phyloP scores from a whole-genome alignment of 768 basidiomycete genomes.

The Collybia mongolica region DNA sequence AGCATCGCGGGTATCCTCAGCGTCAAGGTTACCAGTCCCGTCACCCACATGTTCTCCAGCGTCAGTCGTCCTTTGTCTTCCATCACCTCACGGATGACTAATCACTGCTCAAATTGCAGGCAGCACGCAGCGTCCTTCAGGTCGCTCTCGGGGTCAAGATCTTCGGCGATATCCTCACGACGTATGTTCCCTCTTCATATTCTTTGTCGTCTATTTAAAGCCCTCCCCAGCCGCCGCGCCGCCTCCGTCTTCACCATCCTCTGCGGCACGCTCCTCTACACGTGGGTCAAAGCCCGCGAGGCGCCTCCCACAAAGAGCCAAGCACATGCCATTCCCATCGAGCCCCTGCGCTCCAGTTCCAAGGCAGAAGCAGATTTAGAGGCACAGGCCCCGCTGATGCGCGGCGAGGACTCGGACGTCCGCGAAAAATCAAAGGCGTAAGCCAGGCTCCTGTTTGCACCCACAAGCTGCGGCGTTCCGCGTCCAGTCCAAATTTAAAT shows the following conservation, averaged over 20 bases:
- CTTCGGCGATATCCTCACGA: conserved; percentile 66
- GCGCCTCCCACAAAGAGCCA: too few species aligned
- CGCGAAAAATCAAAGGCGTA: too few species aligned
- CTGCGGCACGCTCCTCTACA: conserved; percentile 65
- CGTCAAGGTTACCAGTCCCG: conserved; percentile 15
- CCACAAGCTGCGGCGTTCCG: too few species aligned
- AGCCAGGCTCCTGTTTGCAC: too few species aligned
- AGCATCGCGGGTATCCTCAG: neutral
- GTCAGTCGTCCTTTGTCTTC: conserved; percentile 16
- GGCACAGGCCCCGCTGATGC: too few species aligned
- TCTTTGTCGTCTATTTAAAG: neutral
- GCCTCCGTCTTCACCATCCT: conserved; percentile 62
- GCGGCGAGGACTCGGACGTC: too few species aligned
- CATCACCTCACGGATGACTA: neutral
- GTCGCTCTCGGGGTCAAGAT: conserved; percentile 66
- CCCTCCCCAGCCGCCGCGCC: conserved; percentile 47
- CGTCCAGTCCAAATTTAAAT: too few species aligned
- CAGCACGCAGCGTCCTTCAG: conserved; percentile 77
- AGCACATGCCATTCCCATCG: too few species aligned
- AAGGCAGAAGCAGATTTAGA: too few species aligned
- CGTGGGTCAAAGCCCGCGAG: conserved; percentile 58
- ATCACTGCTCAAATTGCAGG: conserved; percentile 32
- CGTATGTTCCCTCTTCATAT: conserved; percentile 33
- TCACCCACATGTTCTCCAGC: conserved; percentile 79
- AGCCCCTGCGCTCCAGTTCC: too few species aligned